A percentile compares a stretch with the other conserved stretches of the same genome.
Evolutionary conservation across 768 basidiomycete species (phyloP).

Genomic region (Pisolithus albus): DNA sequence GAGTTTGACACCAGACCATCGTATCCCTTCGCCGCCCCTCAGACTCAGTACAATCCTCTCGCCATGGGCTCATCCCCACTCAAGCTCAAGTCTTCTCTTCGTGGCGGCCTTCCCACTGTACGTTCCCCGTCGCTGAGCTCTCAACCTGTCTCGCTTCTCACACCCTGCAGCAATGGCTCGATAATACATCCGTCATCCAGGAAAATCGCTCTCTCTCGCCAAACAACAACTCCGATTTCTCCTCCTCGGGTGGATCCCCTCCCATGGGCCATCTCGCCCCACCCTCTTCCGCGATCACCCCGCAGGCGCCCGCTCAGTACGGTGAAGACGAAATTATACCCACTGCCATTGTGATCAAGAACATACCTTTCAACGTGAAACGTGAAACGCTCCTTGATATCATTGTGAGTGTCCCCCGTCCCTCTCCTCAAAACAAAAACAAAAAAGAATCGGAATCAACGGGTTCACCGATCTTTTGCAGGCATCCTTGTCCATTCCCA

Average conservation of each 20-base stretch:
- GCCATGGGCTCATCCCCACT: constrained; percentile 62
- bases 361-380: constrained; percentile 99
- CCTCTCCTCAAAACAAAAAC: not conserved
- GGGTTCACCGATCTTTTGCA: constrained; percentile 27
- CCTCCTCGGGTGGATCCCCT: constrained; percentile 79
- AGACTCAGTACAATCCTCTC: constrained; percentile 42
- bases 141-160: constrained; percentile 17
- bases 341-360: constrained; percentile 99
- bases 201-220: constrained; percentile 80
- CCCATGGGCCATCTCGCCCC: constrained; percentile 43
- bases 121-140: constrained; percentile 26
- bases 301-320: constrained; percentile 45
- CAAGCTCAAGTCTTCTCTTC: constrained; percentile 59
- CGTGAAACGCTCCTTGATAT: constrained; percentile 94
- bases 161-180: constrained; percentile 74
- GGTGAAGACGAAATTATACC: constrained; percentile 92
- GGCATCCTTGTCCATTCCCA: constrained; percentile 89
- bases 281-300: constrained; percentile 32
- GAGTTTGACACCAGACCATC: constrained; percentile 77
- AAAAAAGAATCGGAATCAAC: not conserved
- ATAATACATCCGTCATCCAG: constrained; percentile 42
- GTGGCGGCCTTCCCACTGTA: constrained; percentile 70
- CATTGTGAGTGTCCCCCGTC: constrained; percentile 59
- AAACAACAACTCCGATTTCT: constrained; percentile 83
- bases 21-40: constrained; percentile 52